These are phyloP conservation scores for Phytophthora chlamydospora DNA, from an alignment of 352 stramenopile genomes.

Conservation along the genomic window DNA sequence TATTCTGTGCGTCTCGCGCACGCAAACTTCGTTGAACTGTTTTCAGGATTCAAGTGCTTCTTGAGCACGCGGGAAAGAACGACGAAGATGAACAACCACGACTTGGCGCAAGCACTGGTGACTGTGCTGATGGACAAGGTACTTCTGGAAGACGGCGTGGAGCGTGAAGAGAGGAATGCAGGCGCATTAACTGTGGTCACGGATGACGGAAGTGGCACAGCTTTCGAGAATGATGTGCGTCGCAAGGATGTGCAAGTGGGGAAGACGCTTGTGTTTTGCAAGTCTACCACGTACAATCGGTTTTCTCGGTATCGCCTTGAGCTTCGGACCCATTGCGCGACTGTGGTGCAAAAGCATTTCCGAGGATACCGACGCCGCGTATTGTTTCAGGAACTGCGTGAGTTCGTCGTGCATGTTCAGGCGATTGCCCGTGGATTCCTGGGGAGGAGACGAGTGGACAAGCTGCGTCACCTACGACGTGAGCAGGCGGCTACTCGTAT, in stretches of 20 bases:
- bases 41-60: conserved; percentile 63
- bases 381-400: conserved; percentile 44
- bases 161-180: conserved; percentile 24
- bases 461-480: conserved; percentile 36
- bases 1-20: conserved; percentile 96
- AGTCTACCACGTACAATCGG: conserved; percentile 59
- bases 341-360: conserved; percentile 50
- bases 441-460: conserved; percentile 36
- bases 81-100: conserved; percentile 37
- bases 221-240: conserved; percentile 34
- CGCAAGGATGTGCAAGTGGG: conserved; percentile 61
- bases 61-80: conserved; percentile 26
- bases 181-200: conserved; percentile 19
- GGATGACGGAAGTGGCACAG: conserved; percentile 14
- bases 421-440: conserved; percentile 57
- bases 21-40: conserved; percentile 89
- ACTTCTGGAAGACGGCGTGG: conserved; percentile 32
- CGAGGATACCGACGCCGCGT: conserved; percentile 49
- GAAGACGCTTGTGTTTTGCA: conserved; percentile 71
- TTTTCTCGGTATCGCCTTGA: conserved; percentile 58
- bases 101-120: conserved; percentile 37
- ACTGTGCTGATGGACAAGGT: conserved; percentile 46
- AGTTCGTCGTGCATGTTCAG: conserved; percentile 44
- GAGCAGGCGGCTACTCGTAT: conserved; percentile 43
- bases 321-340: conserved; percentile 40